Percentiles rank a stretch among this genome's conserved stretches.
These are phyloP conservation scores for Chrysoporthe cubensis DNA, from an alignment of 2,329 filamentous ascomycete genomes.

Conservation along the genomic window DNA sequence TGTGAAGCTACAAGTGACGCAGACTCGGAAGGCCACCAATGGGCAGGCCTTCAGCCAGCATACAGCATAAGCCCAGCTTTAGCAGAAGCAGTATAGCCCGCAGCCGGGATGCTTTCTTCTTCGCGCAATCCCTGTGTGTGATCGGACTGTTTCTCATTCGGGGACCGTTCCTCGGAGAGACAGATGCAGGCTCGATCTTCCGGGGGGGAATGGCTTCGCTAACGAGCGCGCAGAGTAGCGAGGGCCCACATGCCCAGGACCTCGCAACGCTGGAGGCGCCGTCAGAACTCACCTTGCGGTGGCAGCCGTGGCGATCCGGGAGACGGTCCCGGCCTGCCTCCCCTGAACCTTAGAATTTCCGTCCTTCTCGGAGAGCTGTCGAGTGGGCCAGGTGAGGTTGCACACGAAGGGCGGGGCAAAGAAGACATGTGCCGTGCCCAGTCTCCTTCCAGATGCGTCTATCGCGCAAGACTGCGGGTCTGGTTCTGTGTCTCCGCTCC, in stretches of 20 bases:
- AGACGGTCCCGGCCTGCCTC: neutral
- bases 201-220: conserved; percentile 22
- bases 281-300: conserved; percentile 1
- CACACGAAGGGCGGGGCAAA: neutral
- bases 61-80: neutral
- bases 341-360: neutral
- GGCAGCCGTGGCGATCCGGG: neutral
- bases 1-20: neutral
- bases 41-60: neutral
- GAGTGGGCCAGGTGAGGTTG: neutral
- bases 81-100: neutral
- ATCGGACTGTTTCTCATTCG: neutral
- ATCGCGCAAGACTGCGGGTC: neutral
- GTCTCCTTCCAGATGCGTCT: conserved; percentile 11
- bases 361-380: no score
- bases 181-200: conserved; percentile 14
- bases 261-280: conserved; percentile 7
- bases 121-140: neutral
- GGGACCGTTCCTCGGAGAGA: conserved; percentile 10
- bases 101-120: conserved; percentile 8
- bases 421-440: conserved; percentile 7
- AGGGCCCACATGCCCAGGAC: neutral
- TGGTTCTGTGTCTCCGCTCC: conserved; percentile 4
- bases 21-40: no score
- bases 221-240: neutral